Base-by-base conservation (phyloP, 1,284 basidiomycete genomes). In the Leccinum subrobustum region DNA sequence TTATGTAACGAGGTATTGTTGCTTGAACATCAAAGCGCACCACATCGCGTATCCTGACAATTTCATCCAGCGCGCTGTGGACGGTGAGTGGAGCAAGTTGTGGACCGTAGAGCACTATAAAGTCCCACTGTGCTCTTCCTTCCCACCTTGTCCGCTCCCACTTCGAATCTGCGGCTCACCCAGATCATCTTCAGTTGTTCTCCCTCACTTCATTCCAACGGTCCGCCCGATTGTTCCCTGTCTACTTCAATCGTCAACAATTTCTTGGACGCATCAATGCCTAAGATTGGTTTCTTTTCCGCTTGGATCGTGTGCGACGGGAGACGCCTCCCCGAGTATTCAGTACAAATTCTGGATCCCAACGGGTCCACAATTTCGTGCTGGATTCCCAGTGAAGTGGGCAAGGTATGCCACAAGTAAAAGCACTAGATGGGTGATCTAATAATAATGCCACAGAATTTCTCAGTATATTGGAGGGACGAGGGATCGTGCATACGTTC, bases 251-350 rank as follows among this genome's bases (percentile, higher is more conserved):
- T 48, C 23, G 23, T 23, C 23, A 44, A 56, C 54, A 23, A 35
- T 35, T 6, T 3, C 5, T 35, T 6, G 33, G 12, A 14, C 33
- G 12, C 33, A 35, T 35, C 33, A 35, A 65, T 87, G 85, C 77
- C 85, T 59, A 79, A 77, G 1, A 79, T 83, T 71, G 79, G 80
- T 18, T 82, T 80, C 7, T 89, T 88, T 72, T 84, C 83, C 20
- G 86, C 88, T 16, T 90, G 86, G 83, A 83, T 90, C 56, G 75
- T 77, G 35, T 81, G 77, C 47, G 79, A 83, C 39, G 81, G 78
- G 3, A 65, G 75, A 56, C 67, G 73, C 18, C 65, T 88, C 7
- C 78, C 75, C 6, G 85, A 87, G 70, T 84, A 84, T 69, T 72
- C 85, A 16, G 73, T 79, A 9, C 75, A 79, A 3, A 69, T 83